These are phyloP conservation scores for Trichoderma sp. DNA, from an alignment of 2,329 filamentous ascomycete genomes.

Conservation along the genomic window DNA sequence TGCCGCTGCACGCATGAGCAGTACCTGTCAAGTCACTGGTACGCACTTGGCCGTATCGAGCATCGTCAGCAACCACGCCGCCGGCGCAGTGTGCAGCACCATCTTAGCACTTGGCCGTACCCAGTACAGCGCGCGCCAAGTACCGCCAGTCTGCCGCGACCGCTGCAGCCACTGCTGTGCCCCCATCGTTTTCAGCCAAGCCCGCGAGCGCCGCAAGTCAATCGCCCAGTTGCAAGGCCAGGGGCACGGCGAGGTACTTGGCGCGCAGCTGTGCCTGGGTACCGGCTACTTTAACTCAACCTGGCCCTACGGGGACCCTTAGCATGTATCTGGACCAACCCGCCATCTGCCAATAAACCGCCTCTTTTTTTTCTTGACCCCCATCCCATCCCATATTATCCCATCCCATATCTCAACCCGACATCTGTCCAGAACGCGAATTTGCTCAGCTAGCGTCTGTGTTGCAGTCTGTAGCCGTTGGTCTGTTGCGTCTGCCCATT, in stretches of 20 bases:
- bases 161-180: background rate
- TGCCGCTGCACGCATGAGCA: background rate
- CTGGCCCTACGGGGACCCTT: constrained; percentile 25
- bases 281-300: constrained; percentile 9
- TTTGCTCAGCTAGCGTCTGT: constrained; percentile 20
- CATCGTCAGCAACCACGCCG: constrained; percentile 20
- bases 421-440: constrained; percentile 26
- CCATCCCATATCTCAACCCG: constrained; percentile 20
- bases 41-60: constrained; percentile 22
- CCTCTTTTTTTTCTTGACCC: constrained; percentile 20
- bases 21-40: constrained; percentile 18
- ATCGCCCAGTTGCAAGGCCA: background rate
- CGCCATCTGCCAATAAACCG: constrained; percentile 18
- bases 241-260: background rate
- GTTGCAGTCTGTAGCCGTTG: constrained; percentile 8
- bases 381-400: constrained; percentile 1
- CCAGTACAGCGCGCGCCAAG: background rate
- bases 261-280: constrained; percentile 10
- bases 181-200: constrained; percentile 8
- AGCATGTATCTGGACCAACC: constrained; percentile 13
- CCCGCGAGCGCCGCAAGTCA: background rate
- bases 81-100: constrained; percentile 2
- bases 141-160: background rate
- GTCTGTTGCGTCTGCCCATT: background rate
- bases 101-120: background rate